Percentiles rank a stretch among this genome's conserved stretches.
These are phyloP conservation scores for Xylaria venustula DNA, from an alignment of 495 filamentous ascomycete genomes.

Conservation along the genomic window DNA sequence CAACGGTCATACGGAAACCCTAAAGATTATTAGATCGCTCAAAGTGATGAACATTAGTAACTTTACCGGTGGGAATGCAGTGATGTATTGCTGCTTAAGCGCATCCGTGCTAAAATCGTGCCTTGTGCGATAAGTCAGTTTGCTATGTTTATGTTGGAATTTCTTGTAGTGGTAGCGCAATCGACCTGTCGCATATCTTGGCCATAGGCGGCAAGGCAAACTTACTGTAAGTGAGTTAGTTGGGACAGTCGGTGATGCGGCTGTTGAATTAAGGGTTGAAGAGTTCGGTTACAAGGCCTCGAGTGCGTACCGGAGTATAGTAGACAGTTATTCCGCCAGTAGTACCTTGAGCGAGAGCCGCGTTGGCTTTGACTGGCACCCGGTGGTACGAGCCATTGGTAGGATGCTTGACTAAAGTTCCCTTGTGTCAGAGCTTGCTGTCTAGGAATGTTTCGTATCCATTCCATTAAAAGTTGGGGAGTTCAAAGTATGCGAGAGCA, in stretches of 20 bases:
- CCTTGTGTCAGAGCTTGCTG: too few species aligned
- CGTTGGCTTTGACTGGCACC: constrained; percentile 45
- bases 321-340: constrained; percentile 54
- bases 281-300: constrained; percentile 39
- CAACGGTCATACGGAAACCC: constrained; percentile 58
- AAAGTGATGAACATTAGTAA: not conserved
- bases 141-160: too few species aligned
- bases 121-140: constrained; percentile 46
- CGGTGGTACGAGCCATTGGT: constrained; percentile 51
- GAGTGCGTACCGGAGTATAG: constrained; percentile 50
- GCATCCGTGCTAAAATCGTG: constrained; percentile 44
- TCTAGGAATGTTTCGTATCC: too few species aligned
- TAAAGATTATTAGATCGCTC: constrained; percentile 14
- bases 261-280: too few species aligned
- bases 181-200: too few species aligned
- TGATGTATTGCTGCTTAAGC: constrained; percentile 40
- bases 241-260: too few species aligned
- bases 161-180: too few species aligned
- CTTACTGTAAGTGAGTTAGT: constrained; percentile 35
- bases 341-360: constrained; percentile 43
- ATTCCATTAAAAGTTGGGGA: too few species aligned
- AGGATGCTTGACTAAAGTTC: constrained; percentile 36
- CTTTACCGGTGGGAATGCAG: constrained; percentile 46
- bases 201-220: not conserved
- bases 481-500: too few species aligned